phyloP scores from a whole-genome alignment of 2,329 filamentous ascomycete genomes.

The Aureobasidium melanogenum region DNA sequence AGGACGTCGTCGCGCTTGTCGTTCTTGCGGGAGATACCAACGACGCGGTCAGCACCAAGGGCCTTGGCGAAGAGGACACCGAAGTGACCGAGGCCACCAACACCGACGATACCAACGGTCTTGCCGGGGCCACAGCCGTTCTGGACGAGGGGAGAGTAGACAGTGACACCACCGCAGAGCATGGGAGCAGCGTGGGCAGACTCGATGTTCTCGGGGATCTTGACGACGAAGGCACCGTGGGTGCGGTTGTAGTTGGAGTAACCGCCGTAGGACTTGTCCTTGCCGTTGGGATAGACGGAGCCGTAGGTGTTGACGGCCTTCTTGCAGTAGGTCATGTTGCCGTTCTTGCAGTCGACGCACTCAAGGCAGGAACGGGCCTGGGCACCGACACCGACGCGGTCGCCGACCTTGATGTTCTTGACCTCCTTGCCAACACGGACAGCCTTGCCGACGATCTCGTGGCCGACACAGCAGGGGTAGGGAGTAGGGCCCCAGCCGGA shows the following conservation, averaged over 20 bases:
- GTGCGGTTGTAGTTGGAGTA: slow-evolving; percentile 47
- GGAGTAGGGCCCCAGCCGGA: slow-evolving; percentile 33
- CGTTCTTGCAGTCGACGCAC: slow-evolving; percentile 44
- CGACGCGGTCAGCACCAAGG: slow-evolving; percentile 55
- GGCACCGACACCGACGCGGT: slow-evolving; percentile 42
- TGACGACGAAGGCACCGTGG: slow-evolving; percentile 48
- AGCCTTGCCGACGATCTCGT: slow-evolving; percentile 21
- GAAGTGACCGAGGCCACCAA: slow-evolving; percentile 63
- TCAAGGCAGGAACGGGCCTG: slow-evolving; percentile 40
- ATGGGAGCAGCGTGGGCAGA: slow-evolving; percentile 53
- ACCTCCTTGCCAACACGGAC: slow-evolving; percentile 20
- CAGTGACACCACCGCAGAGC: slow-evolving; percentile 67
- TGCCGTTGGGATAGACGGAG: slow-evolving; percentile 21
- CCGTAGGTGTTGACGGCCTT: slow-evolving; percentile 25
- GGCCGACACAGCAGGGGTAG: slow-evolving; percentile 24
- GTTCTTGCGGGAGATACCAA: slow-evolving; percentile 52
- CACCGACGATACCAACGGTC: slow-evolving; percentile 60
- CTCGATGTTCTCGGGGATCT: slow-evolving; percentile 41
- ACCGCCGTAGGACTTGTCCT: slow-evolving; percentile 56
- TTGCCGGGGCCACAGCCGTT: slow-evolving; percentile 61
- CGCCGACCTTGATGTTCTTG: slow-evolving; percentile 23
- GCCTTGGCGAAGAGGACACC: slow-evolving; percentile 61
- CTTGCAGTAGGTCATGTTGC: slow-evolving; percentile 25
- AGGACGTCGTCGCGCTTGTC: slow-evolving; percentile 50
- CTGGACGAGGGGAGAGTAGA: slow-evolving; percentile 57